Base-by-base conservation (phyloP, 2,329 filamentous ascomycete genomes). In the Hirsutella minnesotensis region DNA sequence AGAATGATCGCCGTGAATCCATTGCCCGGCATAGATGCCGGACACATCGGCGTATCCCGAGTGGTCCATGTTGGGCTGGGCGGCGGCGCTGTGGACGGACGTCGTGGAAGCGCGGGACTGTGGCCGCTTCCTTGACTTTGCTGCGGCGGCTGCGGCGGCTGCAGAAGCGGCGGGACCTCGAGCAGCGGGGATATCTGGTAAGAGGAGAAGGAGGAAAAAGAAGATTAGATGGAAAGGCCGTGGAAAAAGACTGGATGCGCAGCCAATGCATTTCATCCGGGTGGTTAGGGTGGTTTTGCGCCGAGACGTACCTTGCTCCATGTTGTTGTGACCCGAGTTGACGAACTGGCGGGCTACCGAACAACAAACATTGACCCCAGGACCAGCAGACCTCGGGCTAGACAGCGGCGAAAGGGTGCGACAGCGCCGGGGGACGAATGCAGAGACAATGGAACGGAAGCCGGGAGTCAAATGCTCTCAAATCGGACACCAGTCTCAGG, bases 21-120 rank as follows among this genome's bases (percentile, higher is more conserved):
- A 78, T 60, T 72, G 69, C 27, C 66, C 61, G 18, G 60, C 54
- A 49, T 73, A 76, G 49, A 69, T 60, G 40, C 65, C 63, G 38
- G 63, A 55, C 22, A 63, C 50, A 47, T 71, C 66, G 38, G 59
- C 53, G 47, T 72, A 70, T 44, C 52, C 55, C 18, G 61, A 58
- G 42, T 69, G 69, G 30, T 77, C 74, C 47, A 74, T 60, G 46
- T 62, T 70, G 18, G 68, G 64, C 51, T 75, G 72, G 2, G 71
- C 72, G 31, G 65, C 62, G 49, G 63, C 63, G 58, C 73, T 77
- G 51, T 75, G 73, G 41, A 75, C 67, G 12, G 74, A 77, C 19
- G 72, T 68, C 22, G 73, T 77, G 27, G 73, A 77, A 41, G 68
- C 74, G 52, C 70, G 66, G 40, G 73, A 77, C 45, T 69, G 65